phyloP scores from a whole-genome alignment of 2,329 filamentous ascomycete genomes.

The Pseudogymnoascus pannorum region DNA sequence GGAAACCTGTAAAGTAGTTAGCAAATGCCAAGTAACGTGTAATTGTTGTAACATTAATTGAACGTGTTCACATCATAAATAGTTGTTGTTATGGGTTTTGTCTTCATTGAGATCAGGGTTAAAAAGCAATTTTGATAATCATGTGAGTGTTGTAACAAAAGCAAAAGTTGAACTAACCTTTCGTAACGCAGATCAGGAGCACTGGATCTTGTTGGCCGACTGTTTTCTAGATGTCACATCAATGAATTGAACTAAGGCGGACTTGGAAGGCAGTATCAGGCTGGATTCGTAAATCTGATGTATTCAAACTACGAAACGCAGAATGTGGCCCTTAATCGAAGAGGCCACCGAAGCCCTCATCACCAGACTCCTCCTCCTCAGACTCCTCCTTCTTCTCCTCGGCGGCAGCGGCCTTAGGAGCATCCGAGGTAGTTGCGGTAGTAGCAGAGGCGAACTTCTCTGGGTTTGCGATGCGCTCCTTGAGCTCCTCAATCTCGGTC shows the following conservation, averaged over 20 bases:
- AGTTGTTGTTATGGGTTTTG: slow-evolving; percentile 33
- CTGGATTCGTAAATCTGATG: neutral
- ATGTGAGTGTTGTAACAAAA: slow-evolving; percentile 17
- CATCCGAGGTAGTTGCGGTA: slow-evolving; percentile 51
- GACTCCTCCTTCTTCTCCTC: slow-evolving; percentile 58
- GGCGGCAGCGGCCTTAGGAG: slow-evolving; percentile 44
- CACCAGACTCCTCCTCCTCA: slow-evolving; percentile 58
- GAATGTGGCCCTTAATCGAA: slow-evolving; percentile 48
- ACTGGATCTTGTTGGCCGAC: neutral
- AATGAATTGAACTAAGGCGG: neutral
- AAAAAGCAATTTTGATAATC: slow-evolving; percentile 34
- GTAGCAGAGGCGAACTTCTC: slow-evolving; percentile 86
- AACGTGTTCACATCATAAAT: slow-evolving; percentile 18
- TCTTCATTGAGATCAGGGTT: slow-evolving; percentile 35
- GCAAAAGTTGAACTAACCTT: slow-evolving; percentile 18
- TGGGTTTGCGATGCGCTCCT: slow-evolving; percentile 99
- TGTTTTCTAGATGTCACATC: neutral
- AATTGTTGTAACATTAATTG: slow-evolving; percentile 17
- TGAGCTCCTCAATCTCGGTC: slow-evolving; percentile 94
- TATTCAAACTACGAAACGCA: neutral
- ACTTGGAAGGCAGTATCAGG: neutral
- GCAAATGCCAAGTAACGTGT: slow-evolving; percentile 11
- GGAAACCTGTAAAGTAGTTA: neutral
- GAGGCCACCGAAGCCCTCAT: slow-evolving; percentile 67
- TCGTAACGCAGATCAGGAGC: neutral